phyloP scores from a whole-genome alignment of 2,329 filamentous ascomycete species.

The Trichoderma oligosporum region DNA sequence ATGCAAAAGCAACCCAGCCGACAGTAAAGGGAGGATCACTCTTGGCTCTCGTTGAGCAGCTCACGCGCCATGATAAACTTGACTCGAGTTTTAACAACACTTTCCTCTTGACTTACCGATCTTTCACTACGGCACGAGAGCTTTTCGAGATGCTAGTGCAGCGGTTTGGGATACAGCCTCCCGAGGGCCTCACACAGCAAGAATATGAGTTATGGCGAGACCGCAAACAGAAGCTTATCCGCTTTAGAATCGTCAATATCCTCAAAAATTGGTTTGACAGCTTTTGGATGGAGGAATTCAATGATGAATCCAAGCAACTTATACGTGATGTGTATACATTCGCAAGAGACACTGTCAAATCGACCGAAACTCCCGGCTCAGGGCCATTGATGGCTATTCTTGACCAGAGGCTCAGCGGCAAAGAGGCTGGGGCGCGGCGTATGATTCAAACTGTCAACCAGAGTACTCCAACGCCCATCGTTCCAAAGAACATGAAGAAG shows the following conservation, averaged over 20 bases:
- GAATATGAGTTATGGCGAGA: constrained; percentile 89
- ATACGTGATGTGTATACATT: constrained; percentile 88
- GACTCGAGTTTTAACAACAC: constrained; percentile 97
- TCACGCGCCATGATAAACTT: constrained; percentile 92
- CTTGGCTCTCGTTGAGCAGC: constrained; percentile 83
- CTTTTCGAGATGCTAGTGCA: constrained; percentile 90
- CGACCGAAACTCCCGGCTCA: constrained; percentile 87
- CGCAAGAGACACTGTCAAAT: constrained; percentile 85
- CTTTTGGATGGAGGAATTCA: constrained; percentile 97
- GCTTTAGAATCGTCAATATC: constrained; percentile 95
- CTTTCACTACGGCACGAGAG: constrained; percentile 86
- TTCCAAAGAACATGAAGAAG: constrained; percentile 99
- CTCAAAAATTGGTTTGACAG: constrained; percentile 98
- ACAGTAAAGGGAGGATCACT: constrained; percentile 86
- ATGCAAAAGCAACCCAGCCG: constrained; percentile 71
- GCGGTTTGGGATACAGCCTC: constrained; percentile 88
- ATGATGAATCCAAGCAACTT: constrained; percentile 75
- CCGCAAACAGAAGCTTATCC: constrained; percentile 91
- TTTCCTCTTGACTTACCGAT: constrained; percentile 93
- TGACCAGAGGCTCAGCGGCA: constrained; percentile 82
- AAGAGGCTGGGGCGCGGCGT: constrained; percentile 80
- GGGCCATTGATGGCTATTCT: constrained; percentile 79
- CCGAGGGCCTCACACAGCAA: constrained; percentile 67
- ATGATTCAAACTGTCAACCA: constrained; percentile 82
- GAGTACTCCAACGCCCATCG: constrained; percentile 79